Conservation (phyloP, 805 yeast species). For the Yarrowia alimentaria region DNA sequence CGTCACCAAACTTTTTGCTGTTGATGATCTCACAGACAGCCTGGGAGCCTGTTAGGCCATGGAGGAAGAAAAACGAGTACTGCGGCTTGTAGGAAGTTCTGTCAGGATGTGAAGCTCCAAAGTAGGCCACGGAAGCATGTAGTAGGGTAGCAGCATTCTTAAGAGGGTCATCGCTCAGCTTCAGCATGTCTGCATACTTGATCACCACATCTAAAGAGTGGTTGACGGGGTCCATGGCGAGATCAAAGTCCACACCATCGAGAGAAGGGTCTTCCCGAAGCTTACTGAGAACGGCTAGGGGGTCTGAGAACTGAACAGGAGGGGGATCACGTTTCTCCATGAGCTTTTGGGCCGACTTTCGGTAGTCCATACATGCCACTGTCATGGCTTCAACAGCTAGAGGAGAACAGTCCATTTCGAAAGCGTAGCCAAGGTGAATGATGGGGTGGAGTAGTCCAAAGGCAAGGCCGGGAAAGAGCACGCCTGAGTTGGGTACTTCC, state of each 20-base stretch:
- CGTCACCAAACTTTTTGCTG: slow-evolving; percentile 12
- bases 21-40: slow-evolving; percentile 33
- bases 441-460: slow-evolving; percentile 39
- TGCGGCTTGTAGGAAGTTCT: slow-evolving; percentile 32
- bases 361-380: slow-evolving; percentile 34
- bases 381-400: slow-evolving; percentile 42
- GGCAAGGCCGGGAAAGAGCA: slow-evolving; percentile 33
- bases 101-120: slow-evolving; percentile 33
- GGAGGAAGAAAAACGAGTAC: slow-evolving; percentile 37
- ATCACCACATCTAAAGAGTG: slow-evolving; percentile 28
- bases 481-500: slow-evolving; percentile 11
- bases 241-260: slow-evolving; percentile 27
- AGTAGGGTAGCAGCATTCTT: slow-evolving; percentile 31
- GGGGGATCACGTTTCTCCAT: slow-evolving; percentile 1
- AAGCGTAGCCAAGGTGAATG: slow-evolving; percentile 41
- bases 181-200: slow-evolving; percentile 31
- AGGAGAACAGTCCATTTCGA: slow-evolving; percentile 39
- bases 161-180: slow-evolving; percentile 31
- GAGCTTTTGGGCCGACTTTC: neutral
- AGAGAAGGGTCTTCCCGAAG: slow-evolving; percentile 32
- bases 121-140: slow-evolving; percentile 32
- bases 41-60: slow-evolving; percentile 37
- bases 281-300: slow-evolving; percentile 31
- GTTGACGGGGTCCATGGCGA: slow-evolving; percentile 25
- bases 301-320: slow-evolving; percentile 29